phyloP scores from a whole-genome alignment of 768 basidiomycete species.

The Trametes sanguinea region DNA sequence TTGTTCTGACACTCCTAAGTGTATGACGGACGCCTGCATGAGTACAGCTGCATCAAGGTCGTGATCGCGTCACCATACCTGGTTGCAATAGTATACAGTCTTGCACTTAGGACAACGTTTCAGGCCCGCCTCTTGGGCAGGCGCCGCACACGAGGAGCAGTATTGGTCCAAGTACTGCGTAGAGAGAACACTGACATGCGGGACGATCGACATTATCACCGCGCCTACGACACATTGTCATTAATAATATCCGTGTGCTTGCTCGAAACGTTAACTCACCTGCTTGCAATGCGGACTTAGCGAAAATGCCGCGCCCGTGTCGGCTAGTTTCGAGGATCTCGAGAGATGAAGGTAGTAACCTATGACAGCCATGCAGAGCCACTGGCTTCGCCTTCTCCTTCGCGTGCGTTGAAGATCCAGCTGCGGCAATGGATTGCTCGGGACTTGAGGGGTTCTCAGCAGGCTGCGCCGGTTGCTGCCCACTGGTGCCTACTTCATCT shows the following conservation, averaged over 20 bases:
- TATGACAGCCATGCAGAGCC: conserved; percentile 26
- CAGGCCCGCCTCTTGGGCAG: conserved; percentile 42
- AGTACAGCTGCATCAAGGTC: background rate
- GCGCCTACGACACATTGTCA: conserved; percentile 48
- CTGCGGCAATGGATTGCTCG: background rate
- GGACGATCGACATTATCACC: conserved; percentile 55
- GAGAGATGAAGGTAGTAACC: conserved; percentile 41
- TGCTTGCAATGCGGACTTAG: conserved; percentile 36
- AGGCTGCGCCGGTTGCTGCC: background rate
- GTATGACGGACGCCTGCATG: background rate
- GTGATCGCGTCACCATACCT: conserved; percentile 45
- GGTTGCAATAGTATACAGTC: conserved; percentile 71
- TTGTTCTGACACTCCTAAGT: conserved; percentile 64
- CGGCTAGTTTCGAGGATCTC: conserved; percentile 39
- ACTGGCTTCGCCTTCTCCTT: conserved; percentile 6
- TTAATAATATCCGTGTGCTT: too few species aligned
- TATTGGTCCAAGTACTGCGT: conserved; percentile 56
- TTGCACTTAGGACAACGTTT: conserved; percentile 78
- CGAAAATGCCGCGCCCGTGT: conserved; percentile 52
- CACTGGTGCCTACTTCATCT: background rate
- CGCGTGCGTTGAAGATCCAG: background rate
- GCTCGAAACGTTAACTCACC: conserved; percentile 35
- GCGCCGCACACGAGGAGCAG: conserved; percentile 69
- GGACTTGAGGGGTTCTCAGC: background rate
- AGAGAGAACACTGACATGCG: conserved; percentile 67